phyloP scores from a whole-genome alignment of 768 basidiomycete genomes.

The Mrakia gelida region DNA sequence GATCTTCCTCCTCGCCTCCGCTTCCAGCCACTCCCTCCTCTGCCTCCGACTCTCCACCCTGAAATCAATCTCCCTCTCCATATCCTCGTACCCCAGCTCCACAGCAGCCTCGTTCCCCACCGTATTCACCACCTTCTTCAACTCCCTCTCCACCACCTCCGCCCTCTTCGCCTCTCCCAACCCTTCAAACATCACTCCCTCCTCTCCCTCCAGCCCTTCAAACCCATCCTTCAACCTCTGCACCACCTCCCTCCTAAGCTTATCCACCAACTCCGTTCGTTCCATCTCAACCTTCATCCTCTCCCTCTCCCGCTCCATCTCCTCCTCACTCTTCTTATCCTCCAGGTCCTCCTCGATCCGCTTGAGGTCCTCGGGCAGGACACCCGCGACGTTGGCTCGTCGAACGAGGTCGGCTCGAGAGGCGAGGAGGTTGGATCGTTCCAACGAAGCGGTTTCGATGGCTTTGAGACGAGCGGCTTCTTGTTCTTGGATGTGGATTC shows the following conservation, averaged over 20 bases:
- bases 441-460: slow-evolving; percentile 1
- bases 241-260: not conserved
- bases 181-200: slow-evolving; percentile 15
- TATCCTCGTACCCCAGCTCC: not conserved
- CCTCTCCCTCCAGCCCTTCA: not conserved
- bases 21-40: not conserved
- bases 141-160: not conserved
- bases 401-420: not conserved
- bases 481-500: not conserved
- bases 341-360: slow-evolving; percentile 3
- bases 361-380: not conserved
- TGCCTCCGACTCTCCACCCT: not conserved
- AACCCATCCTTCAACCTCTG: slow-evolving; percentile 3
- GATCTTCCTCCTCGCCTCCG: not conserved
- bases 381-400: not conserved
- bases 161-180: not conserved
- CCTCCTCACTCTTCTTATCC: not conserved
- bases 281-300: not conserved
- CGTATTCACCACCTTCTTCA: slow-evolving; percentile 8
- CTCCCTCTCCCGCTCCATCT: slow-evolving; percentile 12
- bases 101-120: not conserved
- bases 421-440: not conserved
- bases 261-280: not conserved
- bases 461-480: slow-evolving; percentile 6
- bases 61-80: slow-evolving; percentile 13